Conservation (phyloP, 208 protist species). For the Crithidia fasciculata region DNA sequence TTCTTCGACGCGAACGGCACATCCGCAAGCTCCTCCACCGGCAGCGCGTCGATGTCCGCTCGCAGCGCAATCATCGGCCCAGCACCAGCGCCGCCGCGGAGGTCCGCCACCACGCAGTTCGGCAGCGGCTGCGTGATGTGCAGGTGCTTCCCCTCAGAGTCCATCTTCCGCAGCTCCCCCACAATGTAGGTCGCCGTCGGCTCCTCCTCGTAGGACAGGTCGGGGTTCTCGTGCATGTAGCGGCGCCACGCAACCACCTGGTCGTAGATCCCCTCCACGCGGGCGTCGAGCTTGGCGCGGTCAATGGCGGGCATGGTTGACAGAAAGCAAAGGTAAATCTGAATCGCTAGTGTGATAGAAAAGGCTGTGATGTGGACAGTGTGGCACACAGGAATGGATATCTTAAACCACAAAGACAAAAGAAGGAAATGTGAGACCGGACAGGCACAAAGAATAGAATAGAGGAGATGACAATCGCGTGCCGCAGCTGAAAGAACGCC, state of each 20-base stretch:
- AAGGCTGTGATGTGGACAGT: not conserved
- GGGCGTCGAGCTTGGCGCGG: conserved; percentile 21
- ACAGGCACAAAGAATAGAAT: no score
- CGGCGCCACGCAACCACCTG: conserved; percentile 67
- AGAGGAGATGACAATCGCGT: no score
- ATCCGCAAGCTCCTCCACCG: conserved; percentile 55
- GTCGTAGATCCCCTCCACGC: conserved; percentile 32
- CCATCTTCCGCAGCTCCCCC: conserved; percentile 45
- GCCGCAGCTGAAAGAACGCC: no score
- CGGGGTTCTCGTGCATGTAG: conserved; percentile 60
- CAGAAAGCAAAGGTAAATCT: not conserved
- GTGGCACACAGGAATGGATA: no score
- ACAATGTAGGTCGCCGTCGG: conserved; percentile 65
- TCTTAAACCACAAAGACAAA: no score
- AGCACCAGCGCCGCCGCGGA: conserved; percentile 43
- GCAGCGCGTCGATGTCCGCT: conserved; percentile 72
- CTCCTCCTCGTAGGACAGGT: conserved; percentile 54
- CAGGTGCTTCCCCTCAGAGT: conserved; percentile 31
- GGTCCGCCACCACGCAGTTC: conserved; percentile 47
- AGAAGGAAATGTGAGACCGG: no score
- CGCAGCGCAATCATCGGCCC: conserved; percentile 56
- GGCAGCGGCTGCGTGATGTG: conserved; percentile 40
- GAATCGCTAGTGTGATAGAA: not conserved
- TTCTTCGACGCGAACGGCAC: conserved; percentile 61
- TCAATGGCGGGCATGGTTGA: conserved; percentile 22